phyloP scores from a whole-genome alignment of 345 rosid species.

The Moricandia arvensis region DNA sequence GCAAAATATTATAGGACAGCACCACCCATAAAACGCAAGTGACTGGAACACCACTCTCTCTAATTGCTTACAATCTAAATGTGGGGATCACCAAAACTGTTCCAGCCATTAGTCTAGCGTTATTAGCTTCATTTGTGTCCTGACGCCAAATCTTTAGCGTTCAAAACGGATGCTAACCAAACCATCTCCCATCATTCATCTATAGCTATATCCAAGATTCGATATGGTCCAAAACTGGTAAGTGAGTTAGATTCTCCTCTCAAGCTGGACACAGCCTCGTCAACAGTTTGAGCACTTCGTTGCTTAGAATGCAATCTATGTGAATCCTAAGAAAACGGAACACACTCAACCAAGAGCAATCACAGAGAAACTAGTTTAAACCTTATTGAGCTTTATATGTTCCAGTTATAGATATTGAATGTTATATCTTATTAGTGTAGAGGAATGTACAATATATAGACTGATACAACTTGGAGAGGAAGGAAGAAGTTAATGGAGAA shows the following conservation, averaged over 20 bases:
- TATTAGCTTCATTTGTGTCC: constrained; percentile 27
- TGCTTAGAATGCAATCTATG: constrained; percentile 32
- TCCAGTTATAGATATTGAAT: too few species aligned
- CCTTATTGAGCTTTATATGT: too few species aligned
- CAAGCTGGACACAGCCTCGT: constrained; percentile 33
- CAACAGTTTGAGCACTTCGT: constrained; percentile 41
- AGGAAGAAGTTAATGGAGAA: too few species aligned
- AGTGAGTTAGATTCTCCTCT: constrained; percentile 43
- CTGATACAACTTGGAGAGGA: too few species aligned
- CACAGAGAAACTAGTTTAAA: too few species aligned
- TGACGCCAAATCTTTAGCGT: constrained; percentile 31
- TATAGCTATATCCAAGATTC: constrained; percentile 10
- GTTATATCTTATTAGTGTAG: too few species aligned
- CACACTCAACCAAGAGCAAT: too few species aligned
- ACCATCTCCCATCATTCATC: constrained; percentile 26
- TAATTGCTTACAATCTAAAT: constrained; percentile 34
- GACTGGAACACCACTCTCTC: constrained; percentile 22
- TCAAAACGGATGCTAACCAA: constrained; percentile 24
- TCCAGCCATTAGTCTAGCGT: constrained; percentile 32
- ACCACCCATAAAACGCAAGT: constrained; percentile 5
- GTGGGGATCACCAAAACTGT: constrained; percentile 35
- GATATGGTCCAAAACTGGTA: not conserved
- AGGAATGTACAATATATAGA: too few species aligned
- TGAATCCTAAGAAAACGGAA: too few species aligned
- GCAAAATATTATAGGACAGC: constrained; percentile 21